Evolutionary conservation across 139 green algal genomes (phyloP), one percentile per base, ranked within the genome.

Genomic region (Closterium sp.): DNA sequence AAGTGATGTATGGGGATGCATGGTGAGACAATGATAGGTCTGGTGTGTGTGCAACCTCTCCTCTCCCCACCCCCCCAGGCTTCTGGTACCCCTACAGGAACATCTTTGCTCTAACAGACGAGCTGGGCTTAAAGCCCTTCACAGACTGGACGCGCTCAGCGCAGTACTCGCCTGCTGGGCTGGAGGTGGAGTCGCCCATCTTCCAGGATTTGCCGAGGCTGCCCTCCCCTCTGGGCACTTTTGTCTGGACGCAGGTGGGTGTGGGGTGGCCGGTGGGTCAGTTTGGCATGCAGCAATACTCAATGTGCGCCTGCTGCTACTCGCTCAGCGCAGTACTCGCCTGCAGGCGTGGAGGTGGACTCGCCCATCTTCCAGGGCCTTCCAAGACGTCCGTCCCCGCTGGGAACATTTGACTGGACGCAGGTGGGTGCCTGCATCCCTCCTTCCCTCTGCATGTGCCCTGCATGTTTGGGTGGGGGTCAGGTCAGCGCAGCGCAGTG

Each of bases 81-180:
- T 95, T 95, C 88, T 95, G 93, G 93, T 95, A 94, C 88, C 93
- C 93, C 19, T 95, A 95, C 62, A 22, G 30, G 24, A 95, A 95
- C 92, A 95, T 95, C 38, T 94, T 95, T 62, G 22, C 50, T 5
- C 29, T 95, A 6, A 91, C 31, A 4, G 91, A 95, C 9, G 92
- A 95, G 84, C 79, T 95, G 70, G 92, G 92, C 45, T 27, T 94
- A 24, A 31, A 90, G n/a, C 92, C 92, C 27, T 94, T 94, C 92
- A 94, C 92, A 6, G 86, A 92, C n/a, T 94, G 92, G 92, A 94
- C 92, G 10, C 30, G 38, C 19, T 94, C 92, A 22, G 31, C 92
- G 30, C 89, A 93, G 70, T 94, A 91, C 85, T 88, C 38, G 50
- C 70, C 85, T 28, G 27, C 45, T n/a, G 88, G 45, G 1, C 28